Base-by-base conservation (phyloP, 176 grass and related monocot species). In the Ensete glaucum region DNA sequence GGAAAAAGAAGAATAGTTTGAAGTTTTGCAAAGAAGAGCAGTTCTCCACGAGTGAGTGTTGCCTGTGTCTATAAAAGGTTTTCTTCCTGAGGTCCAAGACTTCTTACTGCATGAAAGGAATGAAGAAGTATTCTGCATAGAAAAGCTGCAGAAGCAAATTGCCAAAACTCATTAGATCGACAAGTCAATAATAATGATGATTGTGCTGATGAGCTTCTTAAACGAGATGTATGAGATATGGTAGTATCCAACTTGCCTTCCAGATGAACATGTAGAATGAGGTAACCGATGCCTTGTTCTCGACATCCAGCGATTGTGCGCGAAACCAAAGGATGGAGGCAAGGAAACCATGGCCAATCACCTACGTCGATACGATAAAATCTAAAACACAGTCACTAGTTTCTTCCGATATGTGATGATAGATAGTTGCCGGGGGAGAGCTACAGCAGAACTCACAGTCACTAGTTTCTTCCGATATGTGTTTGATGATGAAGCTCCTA, bases 261-360 rank as follows among this genome's bases (percentile, higher is more conserved):
- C 92, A 96, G 82, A 96, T 96, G 78, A 96, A 96, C 89, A 96
- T 96, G 73, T 96, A 96, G 82, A 96, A 96, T 76, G 81, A 64
- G 64, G 80, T 81, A 74, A 89, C 75, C 1, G 73, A 82, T 9
- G 60, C 52, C 59, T 88, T 92, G 27, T 86, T 79, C 15, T 76
- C 62, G 26, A 82, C 50, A 20, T 92, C 81, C n/a, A 82, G 50
- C 16, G 71, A 62, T 1, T 8, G 81, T 19, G 87, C 81, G 2
- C 85, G 84, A 22, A 81, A 27, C 83, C 74, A 86, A 69, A 96
- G 85, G 11, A 59, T n/a, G 71, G 64, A 71, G 23, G 87, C 89
- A 76, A 96, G 78, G 15, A 92, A 60, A 43, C 68, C 82, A 86
- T 96, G 92, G 1, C 89, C 92, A 17, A 76, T 50, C 13, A 96